A percentile compares a stretch with the other conserved stretches of the same genome.
phyloP scores from a whole-genome alignment of 805 yeast species.

The Saccharomycopsis guyanensis region DNA sequence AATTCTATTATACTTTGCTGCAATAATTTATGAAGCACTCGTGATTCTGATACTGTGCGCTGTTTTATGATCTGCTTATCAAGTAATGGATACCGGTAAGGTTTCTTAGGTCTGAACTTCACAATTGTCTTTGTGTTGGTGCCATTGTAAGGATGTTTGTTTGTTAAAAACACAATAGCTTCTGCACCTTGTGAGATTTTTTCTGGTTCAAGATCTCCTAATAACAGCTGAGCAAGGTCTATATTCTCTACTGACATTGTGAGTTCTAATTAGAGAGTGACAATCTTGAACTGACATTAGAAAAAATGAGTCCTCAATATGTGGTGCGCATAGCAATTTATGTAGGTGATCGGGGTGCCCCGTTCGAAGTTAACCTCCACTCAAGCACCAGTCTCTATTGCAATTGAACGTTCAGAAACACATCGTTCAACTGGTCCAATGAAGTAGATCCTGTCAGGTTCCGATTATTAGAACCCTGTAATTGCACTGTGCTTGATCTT shows the following conservation, averaged over 20 bases:
- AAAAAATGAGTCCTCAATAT: too few relatives aligned
- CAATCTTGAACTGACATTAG: too few relatives aligned
- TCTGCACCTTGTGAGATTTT: conserved; percentile 84
- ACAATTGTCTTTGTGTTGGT: conserved; percentile 42
- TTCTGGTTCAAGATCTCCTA: conserved; percentile 2
- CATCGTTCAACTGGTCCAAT: conserved; percentile 9
- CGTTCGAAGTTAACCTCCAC: too few relatives aligned
- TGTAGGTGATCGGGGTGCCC: too few relatives aligned
- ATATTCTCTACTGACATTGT: background rate
- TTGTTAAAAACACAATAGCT: conserved; percentile 64
- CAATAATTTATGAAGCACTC: conserved; percentile 53
- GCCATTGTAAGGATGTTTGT: conserved; percentile 53
- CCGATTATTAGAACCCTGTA: too few relatives aligned
- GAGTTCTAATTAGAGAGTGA: too few relatives aligned
- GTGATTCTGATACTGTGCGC: conserved; percentile 79
- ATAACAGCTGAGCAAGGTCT: conserved; percentile 4
- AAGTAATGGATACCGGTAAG: conserved; percentile 80
- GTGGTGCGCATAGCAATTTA: too few relatives aligned
- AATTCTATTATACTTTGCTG: conserved; percentile 31
- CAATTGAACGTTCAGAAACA: too few relatives aligned
- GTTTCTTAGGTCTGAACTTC: conserved; percentile 82
- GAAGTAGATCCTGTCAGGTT: too few relatives aligned
- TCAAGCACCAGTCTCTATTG: too few relatives aligned
- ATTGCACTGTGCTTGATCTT: background rate
- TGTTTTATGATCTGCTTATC: conserved; percentile 71